phyloP scores from a whole-genome alignment of 1,284 basidiomycete genomes.

The Tilletia walkeri region DNA sequence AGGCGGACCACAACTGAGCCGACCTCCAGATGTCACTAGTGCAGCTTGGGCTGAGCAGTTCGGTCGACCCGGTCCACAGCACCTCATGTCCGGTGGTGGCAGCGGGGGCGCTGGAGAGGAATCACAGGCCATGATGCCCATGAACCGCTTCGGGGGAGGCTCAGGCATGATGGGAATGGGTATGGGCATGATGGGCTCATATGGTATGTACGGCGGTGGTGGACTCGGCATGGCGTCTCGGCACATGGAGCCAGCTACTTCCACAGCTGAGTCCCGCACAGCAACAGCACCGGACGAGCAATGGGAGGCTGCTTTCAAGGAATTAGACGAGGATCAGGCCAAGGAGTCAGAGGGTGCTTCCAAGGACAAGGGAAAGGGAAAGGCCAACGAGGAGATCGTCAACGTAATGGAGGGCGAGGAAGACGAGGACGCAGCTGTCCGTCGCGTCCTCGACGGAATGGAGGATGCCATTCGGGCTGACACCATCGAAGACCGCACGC shows the following conservation, averaged over 20 bases:
- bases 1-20: background rate
- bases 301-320: conserved; percentile 29
- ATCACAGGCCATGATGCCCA: conserved; percentile 33
- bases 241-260: background rate
- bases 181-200: conserved; percentile 28
- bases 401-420: conserved; percentile 35
- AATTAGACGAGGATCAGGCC: conserved; percentile 49
- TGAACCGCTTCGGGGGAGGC: conserved; percentile 36
- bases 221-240: conserved; percentile 17
- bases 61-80: background rate
- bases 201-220: conserved; percentile 18
- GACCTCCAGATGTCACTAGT: background rate
- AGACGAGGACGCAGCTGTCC: conserved; percentile 43
- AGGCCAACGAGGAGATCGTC: conserved; percentile 35
- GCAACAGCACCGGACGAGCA: conserved; percentile 2
- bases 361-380: conserved; percentile 44
- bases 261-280: background rate
- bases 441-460: conserved; percentile 46
- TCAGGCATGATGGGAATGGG: conserved; percentile 32
- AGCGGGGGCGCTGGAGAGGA: conserved; percentile 8
- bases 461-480: conserved; percentile 43
- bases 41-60: conserved; percentile 18
- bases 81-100: background rate
- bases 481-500: conserved; percentile 35
- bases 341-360: conserved; percentile 46